Conservation (phyloP, 1,139 yeast species). For the Candida tetrigidarum region DNA sequence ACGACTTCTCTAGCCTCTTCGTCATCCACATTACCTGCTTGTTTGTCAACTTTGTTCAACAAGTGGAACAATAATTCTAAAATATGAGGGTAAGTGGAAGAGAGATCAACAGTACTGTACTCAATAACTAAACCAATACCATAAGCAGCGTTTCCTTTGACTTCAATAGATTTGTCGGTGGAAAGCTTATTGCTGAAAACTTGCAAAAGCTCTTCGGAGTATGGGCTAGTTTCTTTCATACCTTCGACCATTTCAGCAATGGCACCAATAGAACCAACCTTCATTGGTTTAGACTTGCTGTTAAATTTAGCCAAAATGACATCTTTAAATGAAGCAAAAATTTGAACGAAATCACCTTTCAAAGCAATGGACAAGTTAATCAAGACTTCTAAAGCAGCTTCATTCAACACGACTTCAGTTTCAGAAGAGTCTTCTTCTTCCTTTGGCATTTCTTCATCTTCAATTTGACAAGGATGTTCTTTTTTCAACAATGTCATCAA, state of each 20-base stretch:
- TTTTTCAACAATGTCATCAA: constrained; percentile 74
- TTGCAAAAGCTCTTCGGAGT: constrained; percentile 69
- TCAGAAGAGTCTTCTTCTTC: constrained; percentile 79
- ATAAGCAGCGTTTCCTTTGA: constrained; percentile 94
- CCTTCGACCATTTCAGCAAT: constrained; percentile 88
- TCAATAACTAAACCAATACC: constrained; percentile 88
- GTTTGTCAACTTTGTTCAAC: constrained; percentile 76
- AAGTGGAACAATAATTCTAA: constrained; percentile 79
- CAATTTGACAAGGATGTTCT: constrained; percentile 81
- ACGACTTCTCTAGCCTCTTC: constrained; percentile 82
- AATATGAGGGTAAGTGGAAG: constrained; percentile 67
- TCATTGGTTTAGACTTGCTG: constrained; percentile 70
- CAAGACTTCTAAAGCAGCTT: constrained; percentile 84
- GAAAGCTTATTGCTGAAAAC: constrained; percentile 70
- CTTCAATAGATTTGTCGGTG: constrained; percentile 83
- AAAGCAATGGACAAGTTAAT: constrained; percentile 75
- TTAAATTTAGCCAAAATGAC: constrained; percentile 62
- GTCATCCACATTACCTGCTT: constrained; percentile 61
- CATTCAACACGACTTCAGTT: constrained; percentile 83
- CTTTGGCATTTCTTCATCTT: constrained; percentile 53
- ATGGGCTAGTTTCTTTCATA: constrained; percentile 69
- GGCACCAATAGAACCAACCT: constrained; percentile 87
- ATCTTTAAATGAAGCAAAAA: constrained; percentile 76
- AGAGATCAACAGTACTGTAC: constrained; percentile 58
- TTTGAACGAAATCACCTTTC: constrained; percentile 72